Conservation (phyloP, 1,139 yeast genomes). For the Debaryomycetaceae sp. region DNA sequence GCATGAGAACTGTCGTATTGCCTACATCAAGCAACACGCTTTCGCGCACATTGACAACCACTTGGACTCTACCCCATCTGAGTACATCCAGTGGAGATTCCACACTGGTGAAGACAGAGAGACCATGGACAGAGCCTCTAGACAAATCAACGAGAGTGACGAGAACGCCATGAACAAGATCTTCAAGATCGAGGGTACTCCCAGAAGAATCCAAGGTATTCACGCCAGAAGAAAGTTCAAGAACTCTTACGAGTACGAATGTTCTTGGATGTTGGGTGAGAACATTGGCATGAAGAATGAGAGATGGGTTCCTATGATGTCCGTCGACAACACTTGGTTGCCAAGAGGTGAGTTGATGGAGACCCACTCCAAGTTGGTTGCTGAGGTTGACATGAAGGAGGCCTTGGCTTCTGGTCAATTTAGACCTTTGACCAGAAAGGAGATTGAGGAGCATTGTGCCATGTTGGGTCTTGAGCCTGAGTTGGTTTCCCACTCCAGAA, state of each 20-base stretch:
- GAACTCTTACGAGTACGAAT: constrained; percentile 99
- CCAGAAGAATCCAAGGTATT: constrained; percentile 94
- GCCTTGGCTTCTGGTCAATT: constrained; percentile 99
- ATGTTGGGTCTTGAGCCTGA: constrained; percentile 99
- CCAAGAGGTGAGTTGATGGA: constrained; percentile 99
- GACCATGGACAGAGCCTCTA: constrained; percentile 99
- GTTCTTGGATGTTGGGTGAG: constrained; percentile 95
- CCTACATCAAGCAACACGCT: constrained; percentile 99
- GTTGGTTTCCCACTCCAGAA: constrained; percentile 98
- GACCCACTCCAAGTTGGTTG: constrained; percentile 98
- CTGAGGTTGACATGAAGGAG: constrained; percentile 99
- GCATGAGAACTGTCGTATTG: constrained; percentile 99
- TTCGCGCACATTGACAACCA: constrained; percentile 98
- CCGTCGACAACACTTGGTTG: constrained; percentile 99
- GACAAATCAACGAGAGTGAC: constrained; percentile 95
- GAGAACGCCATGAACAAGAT: constrained; percentile 99
- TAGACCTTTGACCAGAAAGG: constrained; percentile 99
- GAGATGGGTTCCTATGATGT: constrained; percentile 99
- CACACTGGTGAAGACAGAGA: constrained; percentile 99
- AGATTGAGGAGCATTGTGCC: constrained; percentile 97
- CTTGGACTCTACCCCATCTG: constrained; percentile 98
- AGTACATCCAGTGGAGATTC: constrained; percentile 99
- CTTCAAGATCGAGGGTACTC: constrained; percentile 97
- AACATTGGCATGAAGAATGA: constrained; percentile 98
- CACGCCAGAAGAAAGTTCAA: constrained; percentile 99